Conservation (phyloP, 2,329 filamentous ascomycete genomes). For the Tolypocladium paradoxum region DNA sequence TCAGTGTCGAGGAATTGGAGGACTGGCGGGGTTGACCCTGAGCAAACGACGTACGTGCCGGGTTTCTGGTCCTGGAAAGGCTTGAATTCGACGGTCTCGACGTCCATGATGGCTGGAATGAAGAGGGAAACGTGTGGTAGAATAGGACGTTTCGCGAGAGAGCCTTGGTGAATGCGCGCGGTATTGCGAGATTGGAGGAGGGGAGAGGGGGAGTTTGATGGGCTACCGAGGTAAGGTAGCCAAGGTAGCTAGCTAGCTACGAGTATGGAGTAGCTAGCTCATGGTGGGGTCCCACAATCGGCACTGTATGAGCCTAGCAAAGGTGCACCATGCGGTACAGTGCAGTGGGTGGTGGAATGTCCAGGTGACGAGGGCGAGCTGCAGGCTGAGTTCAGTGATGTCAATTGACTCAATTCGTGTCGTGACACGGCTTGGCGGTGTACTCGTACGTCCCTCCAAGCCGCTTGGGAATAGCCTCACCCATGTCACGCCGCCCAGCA, state of each 20-base stretch:
- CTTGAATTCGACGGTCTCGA: conserved; percentile 69
- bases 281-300: too few relatives aligned
- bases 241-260: too few relatives aligned
- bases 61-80: conserved; percentile 96
- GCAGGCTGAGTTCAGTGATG: too few relatives aligned
- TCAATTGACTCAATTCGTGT: too few relatives aligned
- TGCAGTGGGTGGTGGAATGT: too few relatives aligned
- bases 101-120: conserved; percentile 44
- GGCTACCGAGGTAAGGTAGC: too few relatives aligned
- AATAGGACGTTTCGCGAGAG: neutral
- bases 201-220: neutral
- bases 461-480: neutral
- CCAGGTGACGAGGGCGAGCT: too few relatives aligned
- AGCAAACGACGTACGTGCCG: conserved; percentile 70
- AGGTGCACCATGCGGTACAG: too few relatives aligned
- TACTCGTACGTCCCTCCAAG: too few relatives aligned
- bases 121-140: too few relatives aligned
- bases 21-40: conserved; percentile 10
- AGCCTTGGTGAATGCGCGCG: neutral
- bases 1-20: conserved; percentile 4
- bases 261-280: too few relatives aligned
- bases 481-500: neutral
- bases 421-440: too few relatives aligned
- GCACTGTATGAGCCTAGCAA: neutral
- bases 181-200: neutral